Percentiles rank a stretch among this genome's conserved stretches.
Conservation (phyloP, 352 stramenopile genomes). For the Globisporangium barbulae region DNA sequence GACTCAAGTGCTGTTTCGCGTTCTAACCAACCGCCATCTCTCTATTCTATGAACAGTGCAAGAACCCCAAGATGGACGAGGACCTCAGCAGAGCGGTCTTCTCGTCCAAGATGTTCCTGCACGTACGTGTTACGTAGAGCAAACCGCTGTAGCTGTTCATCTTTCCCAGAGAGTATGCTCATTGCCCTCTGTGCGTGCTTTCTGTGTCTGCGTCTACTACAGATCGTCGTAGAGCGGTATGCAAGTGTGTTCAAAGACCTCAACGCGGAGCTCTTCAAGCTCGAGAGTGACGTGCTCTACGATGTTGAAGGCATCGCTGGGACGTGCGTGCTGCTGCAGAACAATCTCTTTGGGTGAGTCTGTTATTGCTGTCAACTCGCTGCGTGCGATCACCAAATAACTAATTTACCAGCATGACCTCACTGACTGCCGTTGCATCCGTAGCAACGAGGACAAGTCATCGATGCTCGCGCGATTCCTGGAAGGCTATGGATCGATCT, state of each 20-base stretch:
- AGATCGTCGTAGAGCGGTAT: slow-evolving; percentile 69
- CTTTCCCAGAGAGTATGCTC: background rate
- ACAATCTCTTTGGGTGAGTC: slow-evolving; percentile 47
- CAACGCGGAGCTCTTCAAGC: slow-evolving; percentile 61
- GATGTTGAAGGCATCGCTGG: slow-evolving; percentile 54
- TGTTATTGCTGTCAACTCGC: background rate
- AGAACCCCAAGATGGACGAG: slow-evolving; percentile 25
- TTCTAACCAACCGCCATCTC: background rate
- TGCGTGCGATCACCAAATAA: background rate
- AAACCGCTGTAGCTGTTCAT: background rate
- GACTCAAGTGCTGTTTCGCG: background rate
- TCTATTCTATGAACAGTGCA: slow-evolving; percentile 16
- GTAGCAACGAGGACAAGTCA: slow-evolving; percentile 20
- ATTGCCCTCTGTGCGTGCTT: background rate
- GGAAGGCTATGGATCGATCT: slow-evolving; percentile 39
- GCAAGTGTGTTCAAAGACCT: slow-evolving; percentile 42
- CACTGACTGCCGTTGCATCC: background rate
- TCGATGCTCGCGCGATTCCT: slow-evolving; percentile 48
- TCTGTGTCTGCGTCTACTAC: background rate
- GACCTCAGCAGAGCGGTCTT: slow-evolving; percentile 39
- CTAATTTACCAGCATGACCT: background rate
- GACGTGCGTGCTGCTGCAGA: slow-evolving; percentile 37
- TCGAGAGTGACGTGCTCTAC: slow-evolving; percentile 66
- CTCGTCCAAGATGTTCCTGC: slow-evolving; percentile 52
- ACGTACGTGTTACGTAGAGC: slow-evolving; percentile 30